Evolutionary conservation across 2,329 filamentous ascomycete genomes (phyloP).

Genomic region (Domatiomyces globalis): DNA sequence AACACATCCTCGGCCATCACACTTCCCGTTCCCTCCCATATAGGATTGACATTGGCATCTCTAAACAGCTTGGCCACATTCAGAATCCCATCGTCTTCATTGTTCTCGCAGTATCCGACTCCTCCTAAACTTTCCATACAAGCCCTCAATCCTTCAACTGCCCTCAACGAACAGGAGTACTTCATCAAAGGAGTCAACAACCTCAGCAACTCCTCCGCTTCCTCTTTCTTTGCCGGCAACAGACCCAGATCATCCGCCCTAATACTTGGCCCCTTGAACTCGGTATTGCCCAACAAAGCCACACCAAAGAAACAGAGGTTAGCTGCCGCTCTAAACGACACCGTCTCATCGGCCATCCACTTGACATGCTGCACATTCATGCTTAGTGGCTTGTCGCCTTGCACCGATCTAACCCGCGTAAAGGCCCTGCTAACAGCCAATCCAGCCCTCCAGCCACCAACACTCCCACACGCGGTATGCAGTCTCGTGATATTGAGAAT

Average conservation of each 20-base stretch:
- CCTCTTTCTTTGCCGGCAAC: slow-evolving; percentile 13
- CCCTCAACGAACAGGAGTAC: slow-evolving; percentile 15
- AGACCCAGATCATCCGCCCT: slow-evolving; percentile 21
- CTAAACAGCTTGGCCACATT: slow-evolving; percentile 54
- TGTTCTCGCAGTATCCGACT: slow-evolving; percentile 23
- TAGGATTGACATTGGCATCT: slow-evolving; percentile 48
- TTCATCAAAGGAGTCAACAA: slow-evolving; percentile 24
- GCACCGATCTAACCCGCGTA: slow-evolving; percentile 25
- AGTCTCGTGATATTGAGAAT: slow-evolving; percentile 51
- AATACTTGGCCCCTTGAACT: background rate
- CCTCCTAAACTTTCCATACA: slow-evolving; percentile 24
- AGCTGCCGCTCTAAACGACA: slow-evolving; percentile 13
- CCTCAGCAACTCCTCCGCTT: slow-evolving; percentile 20
- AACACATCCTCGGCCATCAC: slow-evolving; percentile 29
- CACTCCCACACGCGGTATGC: slow-evolving; percentile 28
- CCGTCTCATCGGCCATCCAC: slow-evolving; percentile 20
- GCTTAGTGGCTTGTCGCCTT: slow-evolving; percentile 21
- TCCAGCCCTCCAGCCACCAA: slow-evolving; percentile 27
- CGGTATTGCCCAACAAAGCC: slow-evolving; percentile 20
- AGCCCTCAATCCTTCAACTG: slow-evolving; percentile 10
- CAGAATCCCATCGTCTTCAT: slow-evolving; percentile 40
- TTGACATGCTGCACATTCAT: slow-evolving; percentile 27
- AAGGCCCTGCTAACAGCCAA: slow-evolving; percentile 30
- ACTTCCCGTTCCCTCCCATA: slow-evolving; percentile 60
- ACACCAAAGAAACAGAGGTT: slow-evolving; percentile 18